Conservation (phyloP, 306 rosid species). For the Rosa rugosa region DNA sequence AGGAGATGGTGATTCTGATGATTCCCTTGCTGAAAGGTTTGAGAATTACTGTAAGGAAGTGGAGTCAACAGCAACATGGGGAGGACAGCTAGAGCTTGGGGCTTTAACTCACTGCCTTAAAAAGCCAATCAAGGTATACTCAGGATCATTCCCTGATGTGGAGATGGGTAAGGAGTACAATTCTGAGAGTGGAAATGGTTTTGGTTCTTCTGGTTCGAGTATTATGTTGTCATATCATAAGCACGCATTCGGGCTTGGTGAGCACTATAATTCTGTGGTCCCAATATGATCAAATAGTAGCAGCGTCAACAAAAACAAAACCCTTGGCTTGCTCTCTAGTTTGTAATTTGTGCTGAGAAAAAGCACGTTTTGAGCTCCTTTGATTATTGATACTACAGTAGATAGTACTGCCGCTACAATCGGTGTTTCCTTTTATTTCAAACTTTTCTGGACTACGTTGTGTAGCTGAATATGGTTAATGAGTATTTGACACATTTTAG, state of each 20-base stretch:
- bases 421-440: not conserved
- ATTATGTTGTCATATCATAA: constrained; percentile 82
- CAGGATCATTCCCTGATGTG: constrained; percentile 96
- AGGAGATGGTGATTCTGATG: constrained; percentile 47
- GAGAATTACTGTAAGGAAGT: constrained; percentile 85
- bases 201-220: constrained; percentile 46
- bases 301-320: not conserved
- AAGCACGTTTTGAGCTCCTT: constrained; percentile 10
- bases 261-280: constrained; percentile 91
- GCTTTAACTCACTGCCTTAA: constrained; percentile 81
- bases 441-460: not conserved
- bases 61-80: constrained; percentile 93
- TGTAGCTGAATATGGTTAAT: not conserved
- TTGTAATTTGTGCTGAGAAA: constrained; percentile 27
- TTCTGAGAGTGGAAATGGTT: constrained; percentile 31
- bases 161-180: constrained; percentile 97
- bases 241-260: constrained; percentile 95
- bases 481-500: not conserved
- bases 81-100: constrained; percentile 93
- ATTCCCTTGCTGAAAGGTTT: constrained; percentile 52
- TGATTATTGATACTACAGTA: not conserved
- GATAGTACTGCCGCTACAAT: not conserved
- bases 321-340: constrained; percentile 17
- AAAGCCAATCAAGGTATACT: constrained; percentile 79
- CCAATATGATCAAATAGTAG: constrained; percentile 39